These are phyloP conservation scores for Paraurostyla sp. DNA, from an alignment of 73 alveolate genomes.

Conservation along the genomic window DNA sequence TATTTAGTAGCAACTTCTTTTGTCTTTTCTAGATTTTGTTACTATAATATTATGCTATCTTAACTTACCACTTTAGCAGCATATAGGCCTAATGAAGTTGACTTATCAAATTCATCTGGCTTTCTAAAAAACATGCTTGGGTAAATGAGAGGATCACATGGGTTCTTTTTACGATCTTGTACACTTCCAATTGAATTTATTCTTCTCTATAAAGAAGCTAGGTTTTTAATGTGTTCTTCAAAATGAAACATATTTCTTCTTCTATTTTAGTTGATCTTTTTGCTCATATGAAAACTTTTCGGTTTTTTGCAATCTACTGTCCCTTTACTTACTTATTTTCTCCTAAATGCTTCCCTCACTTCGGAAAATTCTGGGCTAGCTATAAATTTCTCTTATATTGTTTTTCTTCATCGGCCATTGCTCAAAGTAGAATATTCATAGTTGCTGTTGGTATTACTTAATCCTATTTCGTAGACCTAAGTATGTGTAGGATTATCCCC, in stretches of 20 bases:
- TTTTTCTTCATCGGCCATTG: background rate
- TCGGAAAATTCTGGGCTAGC: slow-evolving; percentile 63
- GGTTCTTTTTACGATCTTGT: slow-evolving; percentile 70
- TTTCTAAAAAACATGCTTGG: slow-evolving; percentile 75
- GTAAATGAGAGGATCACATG: slow-evolving; percentile 67
- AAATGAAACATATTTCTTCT: slow-evolving; percentile 47
- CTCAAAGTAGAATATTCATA: too few relatives aligned
- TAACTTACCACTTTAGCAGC: slow-evolving; percentile 54
- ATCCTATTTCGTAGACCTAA: slow-evolving; percentile 1
- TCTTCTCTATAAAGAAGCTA: slow-evolving; percentile 67
- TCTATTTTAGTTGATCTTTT: slow-evolving; percentile 48
- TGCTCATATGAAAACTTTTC: slow-evolving; percentile 40
- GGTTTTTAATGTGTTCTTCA: slow-evolving; percentile 66
- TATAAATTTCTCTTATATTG: background rate
- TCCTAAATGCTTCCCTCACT: slow-evolving; percentile 62
- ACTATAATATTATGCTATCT: background rate
- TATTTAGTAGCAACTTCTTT: slow-evolving; percentile 10
- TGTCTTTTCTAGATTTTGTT: background rate
- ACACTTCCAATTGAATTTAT: slow-evolving; percentile 60
- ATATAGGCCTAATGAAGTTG: slow-evolving; percentile 50
- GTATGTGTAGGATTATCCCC: background rate
- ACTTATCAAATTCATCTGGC: slow-evolving; percentile 51
- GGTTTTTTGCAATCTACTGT: slow-evolving; percentile 51
- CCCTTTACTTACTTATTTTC: slow-evolving; percentile 59
- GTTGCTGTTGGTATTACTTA: background rate